These are phyloP conservation scores for Toxoplasma gondii DNA, from an alignment of 169 alveolate genomes.

Conservation along the genomic window DNA sequence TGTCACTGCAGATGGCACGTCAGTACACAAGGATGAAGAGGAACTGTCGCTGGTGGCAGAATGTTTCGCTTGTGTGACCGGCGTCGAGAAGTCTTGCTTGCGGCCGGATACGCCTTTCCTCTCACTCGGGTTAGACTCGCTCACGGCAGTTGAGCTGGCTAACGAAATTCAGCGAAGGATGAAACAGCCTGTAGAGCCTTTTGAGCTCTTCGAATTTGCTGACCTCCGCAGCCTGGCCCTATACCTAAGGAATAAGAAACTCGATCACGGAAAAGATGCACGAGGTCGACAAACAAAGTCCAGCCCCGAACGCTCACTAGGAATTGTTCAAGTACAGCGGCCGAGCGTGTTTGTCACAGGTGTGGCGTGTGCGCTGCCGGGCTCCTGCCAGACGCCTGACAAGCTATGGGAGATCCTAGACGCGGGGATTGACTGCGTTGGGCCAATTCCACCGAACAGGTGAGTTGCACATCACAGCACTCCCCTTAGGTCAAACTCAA, in stretches of 20 bases:
- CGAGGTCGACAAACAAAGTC: not conserved
- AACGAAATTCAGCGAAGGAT: constrained; percentile 64
- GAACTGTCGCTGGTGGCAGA: not conserved
- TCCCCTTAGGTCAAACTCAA: not conserved
- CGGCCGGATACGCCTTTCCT: not conserved
- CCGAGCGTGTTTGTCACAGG: constrained; percentile 68
- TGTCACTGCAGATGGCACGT: not conserved
- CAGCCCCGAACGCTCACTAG: not conserved
- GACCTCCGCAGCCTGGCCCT: constrained; percentile 70
- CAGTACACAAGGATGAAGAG: not conserved
- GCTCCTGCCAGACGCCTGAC: constrained; percentile 60
- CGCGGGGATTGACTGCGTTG: constrained; percentile 34
- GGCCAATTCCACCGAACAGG: constrained; percentile 6
- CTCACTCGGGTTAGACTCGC: constrained; percentile 67
- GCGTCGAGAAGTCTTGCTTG: not conserved
- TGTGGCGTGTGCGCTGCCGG: constrained; percentile 72
- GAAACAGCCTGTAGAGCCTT: constrained; percentile 70
- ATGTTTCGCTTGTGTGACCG: not conserved
- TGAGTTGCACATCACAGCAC: not conserved
- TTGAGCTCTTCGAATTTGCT: constrained; percentile 74
- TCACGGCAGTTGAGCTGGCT: constrained; percentile 74
- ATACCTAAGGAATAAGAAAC: not conserved
- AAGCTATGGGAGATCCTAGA: constrained; percentile 68
- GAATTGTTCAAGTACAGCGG: constrained; percentile 55
- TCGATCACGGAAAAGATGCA: not conserved